A percentile compares a stretch with the other conserved stretches of the same genome.
Evolutionary conservation across 2,329 filamentous ascomycete genomes (phyloP).

Genomic region (Diaporthe australafricana): DNA sequence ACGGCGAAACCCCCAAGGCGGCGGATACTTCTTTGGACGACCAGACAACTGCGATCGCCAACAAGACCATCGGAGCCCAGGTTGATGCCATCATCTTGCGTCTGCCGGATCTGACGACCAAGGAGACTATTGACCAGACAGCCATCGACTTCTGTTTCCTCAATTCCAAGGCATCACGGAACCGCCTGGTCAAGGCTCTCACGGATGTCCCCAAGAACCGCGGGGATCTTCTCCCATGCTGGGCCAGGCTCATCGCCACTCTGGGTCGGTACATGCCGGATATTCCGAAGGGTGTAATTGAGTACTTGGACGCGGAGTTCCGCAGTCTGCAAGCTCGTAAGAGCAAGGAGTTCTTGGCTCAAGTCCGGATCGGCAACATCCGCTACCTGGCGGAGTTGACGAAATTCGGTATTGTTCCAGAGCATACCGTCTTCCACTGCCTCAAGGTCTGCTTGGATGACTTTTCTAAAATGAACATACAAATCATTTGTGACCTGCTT

Average conservation of each 20-base stretch:
- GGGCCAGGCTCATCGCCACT: constrained; percentile 92
- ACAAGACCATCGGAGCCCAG: constrained; percentile 97
- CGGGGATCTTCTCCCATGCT: constrained; percentile 88
- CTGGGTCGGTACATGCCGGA: constrained; percentile 95
- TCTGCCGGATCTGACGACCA: constrained; percentile 90
- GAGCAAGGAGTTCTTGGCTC: constrained; percentile 95
- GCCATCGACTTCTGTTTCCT: constrained; percentile 98
- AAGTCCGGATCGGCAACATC: constrained; percentile 93
- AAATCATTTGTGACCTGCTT: constrained; percentile 94
- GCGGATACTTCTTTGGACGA: constrained; percentile 74
- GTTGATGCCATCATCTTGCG: constrained; percentile 90
- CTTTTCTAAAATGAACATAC: constrained; percentile 98
- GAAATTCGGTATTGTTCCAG: constrained; percentile 97
- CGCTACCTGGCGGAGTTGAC: constrained; percentile 98
- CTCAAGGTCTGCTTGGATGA: constrained; percentile 97
- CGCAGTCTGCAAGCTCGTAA: constrained; percentile 96
- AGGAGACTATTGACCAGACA: constrained; percentile 90
- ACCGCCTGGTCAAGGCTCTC: constrained; percentile 90
- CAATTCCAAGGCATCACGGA: constrained; percentile 97
- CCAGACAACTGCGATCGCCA: constrained; percentile 92
- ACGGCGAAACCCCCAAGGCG: constrained; percentile 61
- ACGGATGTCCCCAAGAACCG: constrained; percentile 96
- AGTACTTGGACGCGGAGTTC: constrained; percentile 96
- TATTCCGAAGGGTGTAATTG: constrained; percentile 89
- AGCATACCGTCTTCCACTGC: constrained; percentile 99